Conservation (phyloP, 257 asterid species). For the Fraxinus excelsior region DNA sequence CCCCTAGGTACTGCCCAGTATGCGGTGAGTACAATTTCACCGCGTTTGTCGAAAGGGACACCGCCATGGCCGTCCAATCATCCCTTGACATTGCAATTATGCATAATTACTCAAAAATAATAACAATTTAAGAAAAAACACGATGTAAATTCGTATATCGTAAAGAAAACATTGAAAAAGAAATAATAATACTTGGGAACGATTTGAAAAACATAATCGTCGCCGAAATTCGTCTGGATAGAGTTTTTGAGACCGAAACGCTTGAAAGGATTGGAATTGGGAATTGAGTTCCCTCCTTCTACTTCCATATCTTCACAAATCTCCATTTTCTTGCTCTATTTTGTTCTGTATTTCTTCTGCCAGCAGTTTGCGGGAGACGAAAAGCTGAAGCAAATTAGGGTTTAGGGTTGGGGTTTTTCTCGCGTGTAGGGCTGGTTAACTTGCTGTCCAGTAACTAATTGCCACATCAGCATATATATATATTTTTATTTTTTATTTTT, state of each 20-base stretch:
- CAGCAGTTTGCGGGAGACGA: background rate
- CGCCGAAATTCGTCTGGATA: constrained; percentile 87
- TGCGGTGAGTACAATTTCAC: constrained; percentile 84
- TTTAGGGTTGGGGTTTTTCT: background rate
- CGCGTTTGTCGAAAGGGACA: constrained; percentile 82
- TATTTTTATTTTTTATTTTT: too few relatives aligned
- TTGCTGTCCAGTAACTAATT: background rate
- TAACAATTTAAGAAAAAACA: background rate
- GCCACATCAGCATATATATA: background rate
- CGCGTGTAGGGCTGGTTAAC: background rate
- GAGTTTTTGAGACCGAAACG: constrained; percentile 71
- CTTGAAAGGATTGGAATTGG: constrained; percentile 31
- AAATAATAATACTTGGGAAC: constrained; percentile 59
- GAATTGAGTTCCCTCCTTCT: constrained; percentile 40
- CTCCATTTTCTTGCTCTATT: constrained; percentile 32
- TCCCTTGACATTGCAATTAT: constrained; percentile 42
- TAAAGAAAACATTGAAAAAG: background rate
- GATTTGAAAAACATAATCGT: constrained; percentile 89
- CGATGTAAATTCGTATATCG: background rate
- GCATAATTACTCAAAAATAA: background rate
- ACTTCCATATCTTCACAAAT: constrained; percentile 64
- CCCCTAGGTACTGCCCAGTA: constrained; percentile 87
- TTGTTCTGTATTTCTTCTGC: background rate
- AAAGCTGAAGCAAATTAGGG: background rate
- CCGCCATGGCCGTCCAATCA: constrained; percentile 93